phyloP scores from a whole-genome alignment of 108 stramenopile genomes.

The Discostella stelligeroides region DNA sequence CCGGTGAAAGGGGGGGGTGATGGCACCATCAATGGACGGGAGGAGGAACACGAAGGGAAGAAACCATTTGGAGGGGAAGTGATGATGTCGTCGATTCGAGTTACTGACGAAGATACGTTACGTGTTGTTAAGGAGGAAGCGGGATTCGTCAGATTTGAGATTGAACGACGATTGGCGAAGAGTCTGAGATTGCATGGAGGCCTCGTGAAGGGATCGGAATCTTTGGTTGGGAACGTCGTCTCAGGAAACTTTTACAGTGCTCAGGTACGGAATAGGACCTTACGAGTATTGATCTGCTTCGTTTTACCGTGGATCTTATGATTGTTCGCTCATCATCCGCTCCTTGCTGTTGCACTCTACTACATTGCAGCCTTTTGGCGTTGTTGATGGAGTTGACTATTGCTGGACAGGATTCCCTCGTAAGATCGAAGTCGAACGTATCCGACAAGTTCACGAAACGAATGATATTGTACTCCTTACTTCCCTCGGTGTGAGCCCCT shows the following conservation, averaged over 20 bases:
- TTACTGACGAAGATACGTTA: constrained; percentile 84
- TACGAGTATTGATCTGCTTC: not conserved
- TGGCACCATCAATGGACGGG: constrained; percentile 54
- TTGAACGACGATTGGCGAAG: constrained; percentile 89
- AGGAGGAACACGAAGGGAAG: constrained; percentile 22
- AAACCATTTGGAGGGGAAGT: constrained; percentile 44
- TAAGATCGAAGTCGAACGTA: constrained; percentile 86
- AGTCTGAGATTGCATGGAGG: constrained; percentile 70
- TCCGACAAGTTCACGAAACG: constrained; percentile 72
- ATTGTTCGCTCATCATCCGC: not conserved
- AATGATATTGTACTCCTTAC: constrained; percentile 93
- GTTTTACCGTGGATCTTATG: not conserved
- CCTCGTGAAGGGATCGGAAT: constrained; percentile 41
- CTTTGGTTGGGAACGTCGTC: constrained; percentile 80
- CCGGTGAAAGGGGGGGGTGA: constrained; percentile 36
- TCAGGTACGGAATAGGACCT: constrained; percentile 25
- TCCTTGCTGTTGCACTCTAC: not conserved
- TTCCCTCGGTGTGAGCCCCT: constrained; percentile 87
- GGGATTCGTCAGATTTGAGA: constrained; percentile 94
- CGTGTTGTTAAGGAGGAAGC: constrained; percentile 93
- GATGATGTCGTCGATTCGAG: constrained; percentile 68
- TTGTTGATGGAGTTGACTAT: constrained; percentile 79
- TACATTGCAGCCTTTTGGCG: constrained; percentile 70
- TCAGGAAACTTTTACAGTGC: constrained; percentile 88
- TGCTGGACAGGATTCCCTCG: constrained; percentile 91